These are phyloP conservation scores for Pseudocercospora musae DNA, from an alignment of 2,329 filamentous ascomycete species.

Conservation along the genomic window DNA sequence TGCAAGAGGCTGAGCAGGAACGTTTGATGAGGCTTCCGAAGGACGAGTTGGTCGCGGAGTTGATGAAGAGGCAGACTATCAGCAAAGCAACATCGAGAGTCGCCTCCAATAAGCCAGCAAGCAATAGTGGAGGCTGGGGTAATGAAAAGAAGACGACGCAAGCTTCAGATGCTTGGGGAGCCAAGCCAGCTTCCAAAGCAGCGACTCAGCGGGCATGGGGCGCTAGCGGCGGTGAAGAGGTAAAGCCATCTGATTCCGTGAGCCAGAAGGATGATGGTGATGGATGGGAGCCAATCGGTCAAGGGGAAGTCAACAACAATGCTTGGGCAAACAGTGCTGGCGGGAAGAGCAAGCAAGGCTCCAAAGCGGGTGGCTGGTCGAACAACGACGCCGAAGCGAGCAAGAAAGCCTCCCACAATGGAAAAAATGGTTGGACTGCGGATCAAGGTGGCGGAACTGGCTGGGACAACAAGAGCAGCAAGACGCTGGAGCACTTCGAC, in stretches of 20 bases:
- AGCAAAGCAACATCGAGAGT: not conserved
- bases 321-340: not conserved
- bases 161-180: not conserved
- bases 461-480: not conserved
- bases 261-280: slow-evolving; percentile 2
- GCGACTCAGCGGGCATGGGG: not conserved
- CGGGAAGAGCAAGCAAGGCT: not conserved
- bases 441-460: not conserved
- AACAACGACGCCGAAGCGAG: not conserved
- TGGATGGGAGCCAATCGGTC: not conserved
- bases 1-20: slow-evolving; percentile 21
- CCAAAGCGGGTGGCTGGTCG: not conserved
- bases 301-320: not conserved
- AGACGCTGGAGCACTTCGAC: slow-evolving; percentile 8
- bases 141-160: not conserved
- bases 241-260: slow-evolving; percentile 16
- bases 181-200: slow-evolving; percentile 7
- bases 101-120: slow-evolving; percentile 5
- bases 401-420: not conserved
- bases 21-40: slow-evolving; percentile 31
- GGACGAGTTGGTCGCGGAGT: slow-evolving; percentile 31
- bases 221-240: not conserved
- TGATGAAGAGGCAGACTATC: slow-evolving; percentile 21
- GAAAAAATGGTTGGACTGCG: not conserved
- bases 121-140: not conserved